Evolutionary conservation across 108 stramenopile species (phyloP).

Genomic region (Cyclostephanos invisitatus): DNA sequence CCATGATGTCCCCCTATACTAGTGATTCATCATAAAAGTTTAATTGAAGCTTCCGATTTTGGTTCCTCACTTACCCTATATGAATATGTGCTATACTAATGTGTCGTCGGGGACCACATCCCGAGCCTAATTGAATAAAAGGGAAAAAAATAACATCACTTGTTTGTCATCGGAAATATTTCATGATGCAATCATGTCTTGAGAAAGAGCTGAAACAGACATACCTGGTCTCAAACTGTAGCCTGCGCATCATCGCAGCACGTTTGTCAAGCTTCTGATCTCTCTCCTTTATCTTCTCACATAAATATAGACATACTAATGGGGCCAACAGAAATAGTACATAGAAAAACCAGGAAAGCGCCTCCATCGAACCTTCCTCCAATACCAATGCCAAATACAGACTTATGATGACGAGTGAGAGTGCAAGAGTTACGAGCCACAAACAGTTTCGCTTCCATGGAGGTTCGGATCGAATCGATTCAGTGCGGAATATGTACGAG

Average conservation of each 20-base stretch:
- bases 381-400: slow-evolving; percentile 49
- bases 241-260: slow-evolving; percentile 78
- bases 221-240: slow-evolving; percentile 84
- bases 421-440: slow-evolving; percentile 48
- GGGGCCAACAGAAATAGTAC: slow-evolving; percentile 56
- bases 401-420: slow-evolving; percentile 39
- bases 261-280: slow-evolving; percentile 61
- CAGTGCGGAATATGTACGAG: slow-evolving; percentile 64
- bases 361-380: slow-evolving; percentile 42
- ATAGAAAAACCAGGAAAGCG: slow-evolving; percentile 75
- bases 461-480: slow-evolving; percentile 54
- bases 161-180: neutral
- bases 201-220: slow-evolving; percentile 3
- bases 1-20: no score
- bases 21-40: neutral
- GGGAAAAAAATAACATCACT: neutral
- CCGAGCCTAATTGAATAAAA: slow-evolving; percentile 22
- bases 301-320: slow-evolving; percentile 54
- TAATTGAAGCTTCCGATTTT: neutral
- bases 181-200: neutral
- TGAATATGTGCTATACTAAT: neutral
- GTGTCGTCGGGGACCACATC: slow-evolving; percentile 43
- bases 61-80: neutral
- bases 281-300: slow-evolving; percentile 64
- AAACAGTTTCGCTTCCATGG: slow-evolving; percentile 70